These are phyloP conservation scores for Salix suchowensis DNA, from an alignment of 345 rosid species.

Conservation along the genomic window DNA sequence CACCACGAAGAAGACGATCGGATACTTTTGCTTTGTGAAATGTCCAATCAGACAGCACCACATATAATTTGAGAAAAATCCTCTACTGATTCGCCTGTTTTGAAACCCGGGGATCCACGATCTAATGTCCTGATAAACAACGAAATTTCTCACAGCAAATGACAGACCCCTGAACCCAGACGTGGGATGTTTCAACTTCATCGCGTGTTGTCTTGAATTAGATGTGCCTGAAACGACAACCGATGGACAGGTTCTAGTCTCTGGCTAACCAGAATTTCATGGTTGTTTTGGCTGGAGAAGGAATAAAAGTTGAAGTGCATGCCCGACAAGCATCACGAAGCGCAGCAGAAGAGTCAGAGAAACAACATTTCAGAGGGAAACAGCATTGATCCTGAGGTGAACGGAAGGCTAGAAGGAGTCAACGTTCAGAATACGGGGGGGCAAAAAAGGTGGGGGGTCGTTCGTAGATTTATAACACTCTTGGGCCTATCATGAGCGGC, in stretches of 20 bases:
- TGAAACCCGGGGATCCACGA: not conserved
- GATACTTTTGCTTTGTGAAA: not conserved
- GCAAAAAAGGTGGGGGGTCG: no score
- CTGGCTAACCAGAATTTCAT: not conserved
- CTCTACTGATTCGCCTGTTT: not conserved
- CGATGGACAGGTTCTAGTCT: not conserved
- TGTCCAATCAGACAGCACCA: not conserved
- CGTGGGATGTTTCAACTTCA: not conserved
- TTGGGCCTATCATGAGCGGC: no score
- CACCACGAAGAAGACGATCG: no score
- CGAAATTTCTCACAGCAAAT: not conserved
- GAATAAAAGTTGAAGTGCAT: not conserved
- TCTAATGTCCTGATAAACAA: not conserved
- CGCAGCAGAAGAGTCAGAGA: not conserved
- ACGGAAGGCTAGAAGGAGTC: no score
- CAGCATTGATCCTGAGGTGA: no score
- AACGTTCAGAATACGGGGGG: no score
- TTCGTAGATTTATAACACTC: no score
- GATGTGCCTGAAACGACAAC: not conserved
- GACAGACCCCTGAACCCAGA: not conserved
- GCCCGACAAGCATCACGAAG: not conserved
- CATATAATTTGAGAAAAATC: not conserved
- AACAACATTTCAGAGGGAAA: not conserved
- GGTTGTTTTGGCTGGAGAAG: not conserved
- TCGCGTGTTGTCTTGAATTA: not conserved